phyloP scores from a whole-genome alignment of 176 grass and related monocot species.

The Thalia dealbata region DNA sequence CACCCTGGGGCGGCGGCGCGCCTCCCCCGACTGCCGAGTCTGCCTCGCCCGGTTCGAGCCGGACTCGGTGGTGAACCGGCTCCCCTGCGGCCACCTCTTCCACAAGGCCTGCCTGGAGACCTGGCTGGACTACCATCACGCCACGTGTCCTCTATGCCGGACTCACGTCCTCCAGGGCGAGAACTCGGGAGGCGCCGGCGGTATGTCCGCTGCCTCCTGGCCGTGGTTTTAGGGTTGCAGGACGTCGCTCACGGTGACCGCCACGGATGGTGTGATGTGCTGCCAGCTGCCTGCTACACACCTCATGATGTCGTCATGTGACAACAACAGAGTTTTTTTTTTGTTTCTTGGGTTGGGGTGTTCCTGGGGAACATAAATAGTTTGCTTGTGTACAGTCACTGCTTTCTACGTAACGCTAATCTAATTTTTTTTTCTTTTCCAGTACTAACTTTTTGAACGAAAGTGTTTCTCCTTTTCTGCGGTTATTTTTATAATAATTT shows the following conservation, averaged over 20 bases:
- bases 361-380: neutral
- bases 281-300: neutral
- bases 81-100: conserved; percentile 78
- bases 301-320: neutral
- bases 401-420: no score
- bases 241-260: neutral
- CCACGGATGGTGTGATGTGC: neutral
- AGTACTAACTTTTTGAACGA: no score
- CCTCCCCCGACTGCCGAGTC: conserved; percentile 42
- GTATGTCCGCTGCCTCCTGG: neutral
- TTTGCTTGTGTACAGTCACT: neutral
- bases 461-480: no score
- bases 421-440: no score
- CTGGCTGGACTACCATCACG: conserved; percentile 70
- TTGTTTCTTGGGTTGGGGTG: no score
- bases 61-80: conserved; percentile 63
- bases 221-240: neutral
- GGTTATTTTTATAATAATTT: no score
- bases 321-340: neutral
- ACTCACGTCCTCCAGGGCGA: conserved; percentile 32
- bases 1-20: conserved; percentile 4
- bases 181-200: no score
- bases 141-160: conserved; percentile 72
- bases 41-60: conserved; percentile 57
- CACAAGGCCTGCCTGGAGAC: conserved; percentile 68